Base-by-base conservation (phyloP, 805 yeast genomes). In the Nakazawaea anatomiae region DNA sequence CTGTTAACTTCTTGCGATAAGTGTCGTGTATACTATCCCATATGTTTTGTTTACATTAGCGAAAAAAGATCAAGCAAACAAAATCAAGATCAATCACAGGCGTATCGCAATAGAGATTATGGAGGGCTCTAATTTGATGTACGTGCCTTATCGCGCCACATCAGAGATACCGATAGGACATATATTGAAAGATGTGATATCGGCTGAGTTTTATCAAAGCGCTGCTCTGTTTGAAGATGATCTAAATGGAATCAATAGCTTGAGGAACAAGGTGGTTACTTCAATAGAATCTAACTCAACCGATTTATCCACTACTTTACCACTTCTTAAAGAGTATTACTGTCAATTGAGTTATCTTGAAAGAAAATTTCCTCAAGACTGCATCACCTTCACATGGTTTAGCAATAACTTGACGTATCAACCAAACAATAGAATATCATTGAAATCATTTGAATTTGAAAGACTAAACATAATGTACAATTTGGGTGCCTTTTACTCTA, bases 361-460 rank as follows among this genome's bases (percentile, higher is more conserved):
- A 38, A 51, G 65, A 45, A 87, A 85, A 60, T 85, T 91, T 53
- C 89, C 94, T 0, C 71, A 72, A 31, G 85, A 84, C 54, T 70
- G 75, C 18, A 66, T 80, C 7, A 76, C 73, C 39, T 85, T 89
- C 56, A 72, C 80, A 0, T 92, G 97, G 98, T 79, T 70, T 60
- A 83, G 84, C 27, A 79, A 89, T 0, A 27, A 42, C 14, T 66
- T 87, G 4, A 84, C 87, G 0, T 76, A 77, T 48, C 69, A 82
- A 18, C 72, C 76, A 2, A 65, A 73, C 6, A 77, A 80, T 0
- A 78, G 81, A 1, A 67, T 74, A 14, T 70, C 66, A 45, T 59
- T 70, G 39, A 63, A 67, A 30, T 79, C 89, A 0, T 61, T 87
- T 4, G 55, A 62, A 28, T 82, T 77, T 58, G 97, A 91, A 62